Base-by-base conservation (phyloP, 2,329 filamentous ascomycete genomes). In the Aspergillus caelatus region DNA sequence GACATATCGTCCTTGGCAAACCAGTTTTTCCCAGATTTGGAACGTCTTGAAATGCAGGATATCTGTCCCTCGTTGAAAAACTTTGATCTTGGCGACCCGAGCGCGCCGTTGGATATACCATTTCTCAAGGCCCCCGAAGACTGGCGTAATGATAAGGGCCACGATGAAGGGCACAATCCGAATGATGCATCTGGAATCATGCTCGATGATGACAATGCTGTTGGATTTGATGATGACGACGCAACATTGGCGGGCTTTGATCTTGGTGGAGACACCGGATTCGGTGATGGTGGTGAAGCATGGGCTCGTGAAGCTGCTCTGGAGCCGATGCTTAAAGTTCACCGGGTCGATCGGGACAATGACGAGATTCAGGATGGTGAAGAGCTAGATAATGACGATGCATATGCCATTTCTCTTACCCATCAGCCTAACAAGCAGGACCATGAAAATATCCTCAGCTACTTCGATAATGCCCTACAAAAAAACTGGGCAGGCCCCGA, bases 401-500 rank as follows among this genome's bases (percentile, higher is more conserved):
- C 92, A 67, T 97, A 93, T 74, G 85, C 90, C 28, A 86, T 97
- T 9, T 91, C 91, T n/a, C 88, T 97, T 81, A 87, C 87, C 46
- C 90, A 91, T 70, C 84, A 86, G 58, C 88, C 88, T 60, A 84
- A 85, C 57, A 92, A 92, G 63, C 80, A 79, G 50, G 83, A 90
- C 76, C 93, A 97, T 74, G 93, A 98, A 70, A 94, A 97, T 72
- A 97, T 99, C 62, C 85, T 99, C n/a, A 91, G 92, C 74, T 99
- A 98, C 81, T 99, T 99, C 74, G 95, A 99, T 77, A 93, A 97
- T 73, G 94, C 94, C 2, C 81, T 98, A 50, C 92, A 95, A 75
- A 98, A 97, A 85, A 97, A 97, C 73, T 99, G 95, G 94, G 90
- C 91, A 7, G 96, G 93, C 56, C 94, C 95, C n/a, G 95, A 98